Conservation (phyloP, 1,139 yeast species). For the Debaryomyces singareniensis region DNA sequence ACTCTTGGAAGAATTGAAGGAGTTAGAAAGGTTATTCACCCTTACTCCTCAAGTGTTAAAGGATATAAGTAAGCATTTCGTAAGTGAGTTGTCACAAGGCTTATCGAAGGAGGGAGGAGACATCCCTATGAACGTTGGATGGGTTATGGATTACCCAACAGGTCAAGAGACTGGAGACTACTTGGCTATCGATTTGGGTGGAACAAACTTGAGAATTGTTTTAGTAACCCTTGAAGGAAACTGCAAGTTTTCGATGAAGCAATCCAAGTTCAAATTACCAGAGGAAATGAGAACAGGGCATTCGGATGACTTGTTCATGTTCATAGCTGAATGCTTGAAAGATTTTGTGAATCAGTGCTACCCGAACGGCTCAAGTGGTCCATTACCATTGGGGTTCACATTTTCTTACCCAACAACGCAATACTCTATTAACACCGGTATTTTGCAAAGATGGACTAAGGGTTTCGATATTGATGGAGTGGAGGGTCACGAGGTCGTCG, state of each 20-base stretch:
- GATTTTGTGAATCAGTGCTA: constrained; percentile 55
- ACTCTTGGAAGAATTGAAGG: constrained; percentile 52
- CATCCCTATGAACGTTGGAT: constrained; percentile 94
- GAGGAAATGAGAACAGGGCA: constrained; percentile 69
- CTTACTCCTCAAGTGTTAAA: constrained; percentile 56
- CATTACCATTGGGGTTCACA: constrained; percentile 86
- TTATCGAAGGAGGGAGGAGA: constrained; percentile 70
- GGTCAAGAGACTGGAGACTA: constrained; percentile 87
- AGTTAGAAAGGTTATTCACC: constrained; percentile 58
- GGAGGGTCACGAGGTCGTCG: constrained; percentile 92
- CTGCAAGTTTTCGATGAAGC: constrained; percentile 73
- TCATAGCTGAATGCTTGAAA: constrained; percentile 77
- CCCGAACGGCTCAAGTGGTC: constrained; percentile 49
- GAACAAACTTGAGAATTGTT: constrained; percentile 89
- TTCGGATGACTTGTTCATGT: constrained; percentile 72
- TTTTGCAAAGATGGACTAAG: constrained; percentile 95
- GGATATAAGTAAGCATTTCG: constrained; percentile 57
- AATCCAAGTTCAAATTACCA: constrained; percentile 77
- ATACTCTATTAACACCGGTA: constrained; percentile 73
- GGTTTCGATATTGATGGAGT: constrained; percentile 93
- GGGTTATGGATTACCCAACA: constrained; percentile 92
- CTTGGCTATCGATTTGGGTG: constrained; percentile 93
- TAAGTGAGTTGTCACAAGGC: constrained; percentile 71
- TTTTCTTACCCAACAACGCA: constrained; percentile 93
- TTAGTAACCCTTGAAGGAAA: constrained; percentile 75